Conservation (phyloP, 202 grass and related monocot genomes). For the Zizania palustris region DNA sequence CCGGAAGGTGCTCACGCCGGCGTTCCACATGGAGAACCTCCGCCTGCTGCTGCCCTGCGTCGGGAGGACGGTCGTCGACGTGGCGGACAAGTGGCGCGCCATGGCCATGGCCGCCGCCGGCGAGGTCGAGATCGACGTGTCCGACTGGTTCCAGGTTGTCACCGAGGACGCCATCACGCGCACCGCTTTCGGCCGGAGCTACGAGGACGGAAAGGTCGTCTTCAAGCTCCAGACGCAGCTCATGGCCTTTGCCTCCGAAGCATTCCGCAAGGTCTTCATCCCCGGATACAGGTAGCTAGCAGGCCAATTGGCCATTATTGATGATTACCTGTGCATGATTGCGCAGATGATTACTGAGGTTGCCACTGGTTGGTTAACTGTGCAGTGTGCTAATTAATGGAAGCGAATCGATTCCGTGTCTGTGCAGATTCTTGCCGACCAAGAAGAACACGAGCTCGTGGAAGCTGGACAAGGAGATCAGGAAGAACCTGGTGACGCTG, state of each 20-base stretch:
- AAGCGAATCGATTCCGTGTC: constrained; percentile 6
- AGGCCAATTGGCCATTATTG: too few relatives aligned
- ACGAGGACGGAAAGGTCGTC: constrained; percentile 86
- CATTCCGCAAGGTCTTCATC: constrained; percentile 95
- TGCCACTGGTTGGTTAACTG: background rate
- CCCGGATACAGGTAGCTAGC: constrained; percentile 99
- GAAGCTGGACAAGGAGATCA: constrained; percentile 97
- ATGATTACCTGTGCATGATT: background rate
- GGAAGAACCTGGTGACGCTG: constrained; percentile 72
- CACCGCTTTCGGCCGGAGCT: constrained; percentile 87
- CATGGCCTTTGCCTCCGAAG: constrained; percentile 91
- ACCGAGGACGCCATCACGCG: constrained; percentile 97
- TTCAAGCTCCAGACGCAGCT: constrained; percentile 92
- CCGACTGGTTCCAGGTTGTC: constrained; percentile 95
- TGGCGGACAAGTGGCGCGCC: constrained; percentile 73
- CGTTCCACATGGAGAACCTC: constrained; percentile 98
- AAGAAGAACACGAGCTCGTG: constrained; percentile 99
- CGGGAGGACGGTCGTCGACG: constrained; percentile 75
- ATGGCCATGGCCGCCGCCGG: constrained; percentile 53
- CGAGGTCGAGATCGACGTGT: constrained; percentile 96
- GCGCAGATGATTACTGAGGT: too few relatives aligned
- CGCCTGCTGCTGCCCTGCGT: constrained; percentile 85
- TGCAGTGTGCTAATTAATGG: background rate
- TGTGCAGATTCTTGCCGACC: constrained; percentile 82
- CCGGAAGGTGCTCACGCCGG: constrained; percentile 82